Evolutionary conservation across 257 asterid genomes (phyloP).

Genomic region (Gardenia jasminoides): DNA sequence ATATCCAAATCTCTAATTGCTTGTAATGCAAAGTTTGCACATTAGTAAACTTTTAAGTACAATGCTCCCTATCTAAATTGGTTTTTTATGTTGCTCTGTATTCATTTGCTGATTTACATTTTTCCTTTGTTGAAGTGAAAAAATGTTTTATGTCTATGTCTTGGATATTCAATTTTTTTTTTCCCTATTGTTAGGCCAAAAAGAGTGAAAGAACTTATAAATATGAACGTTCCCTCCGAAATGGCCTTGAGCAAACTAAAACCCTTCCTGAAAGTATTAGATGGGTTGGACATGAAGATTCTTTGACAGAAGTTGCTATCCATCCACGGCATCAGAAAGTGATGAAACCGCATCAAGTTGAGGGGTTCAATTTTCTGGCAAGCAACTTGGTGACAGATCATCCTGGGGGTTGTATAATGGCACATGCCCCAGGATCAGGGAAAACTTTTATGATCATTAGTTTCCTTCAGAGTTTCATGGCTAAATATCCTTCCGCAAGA

Average conservation of each 20-base stretch:
- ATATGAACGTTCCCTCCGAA: slow-evolving; percentile 48
- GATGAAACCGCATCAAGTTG: slow-evolving; percentile 97
- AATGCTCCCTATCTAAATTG: neutral
- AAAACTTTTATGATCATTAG: slow-evolving; percentile 97
- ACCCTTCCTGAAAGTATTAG: slow-evolving; percentile 41
- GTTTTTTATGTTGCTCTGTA: neutral
- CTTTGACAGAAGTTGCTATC: slow-evolving; percentile 62
- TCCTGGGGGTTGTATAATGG: slow-evolving; percentile 98
- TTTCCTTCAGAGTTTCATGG: slow-evolving; percentile 94
- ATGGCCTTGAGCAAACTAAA: slow-evolving; percentile 38
- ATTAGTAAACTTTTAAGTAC: neutral
- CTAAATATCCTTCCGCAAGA: slow-evolving; percentile 81
- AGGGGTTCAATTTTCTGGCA: slow-evolving; percentile 89
- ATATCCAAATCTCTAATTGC: neutral
- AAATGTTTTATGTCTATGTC: neutral
- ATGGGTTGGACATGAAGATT: slow-evolving; percentile 43
- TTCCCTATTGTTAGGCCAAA: slow-evolving; percentile 41
- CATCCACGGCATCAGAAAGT: slow-evolving; percentile 91
- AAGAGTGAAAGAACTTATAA: slow-evolving; percentile 63
- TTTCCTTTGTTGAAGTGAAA: neutral
- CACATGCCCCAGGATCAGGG: slow-evolving; percentile 99
- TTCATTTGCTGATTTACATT: neutral
- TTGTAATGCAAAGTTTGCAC: neutral
- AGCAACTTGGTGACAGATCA: slow-evolving; percentile 78
- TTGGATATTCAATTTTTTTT: slow-evolving; percentile 2